Percentiles rank a stretch among this genome's conserved stretches.
These are phyloP conservation scores for Xenoacremonium recifei DNA, from an alignment of 2,329 filamentous ascomycete genomes.

Conservation along the genomic window DNA sequence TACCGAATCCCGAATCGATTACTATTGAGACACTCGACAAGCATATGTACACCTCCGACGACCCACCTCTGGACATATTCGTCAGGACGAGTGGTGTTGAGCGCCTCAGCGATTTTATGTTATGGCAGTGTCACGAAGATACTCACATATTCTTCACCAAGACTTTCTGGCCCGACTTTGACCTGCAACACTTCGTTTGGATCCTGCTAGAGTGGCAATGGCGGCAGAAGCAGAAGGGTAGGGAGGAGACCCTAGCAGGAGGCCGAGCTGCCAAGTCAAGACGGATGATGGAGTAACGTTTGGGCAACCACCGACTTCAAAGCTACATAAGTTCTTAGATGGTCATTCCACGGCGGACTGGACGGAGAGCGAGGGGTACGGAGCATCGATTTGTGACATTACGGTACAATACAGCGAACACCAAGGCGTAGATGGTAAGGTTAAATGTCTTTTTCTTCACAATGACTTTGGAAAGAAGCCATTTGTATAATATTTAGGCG, in stretches of 20 bases:
- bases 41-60: slow-evolving; percentile 84
- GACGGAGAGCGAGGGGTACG: no score
- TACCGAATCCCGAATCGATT: slow-evolving; percentile 80
- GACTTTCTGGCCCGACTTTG: slow-evolving; percentile 94
- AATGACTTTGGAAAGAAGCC: neutral
- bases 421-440: no score
- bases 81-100: slow-evolving; percentile 91
- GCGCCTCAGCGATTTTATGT: slow-evolving; percentile 94
- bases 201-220: slow-evolving; percentile 89
- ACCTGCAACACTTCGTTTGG: slow-evolving; percentile 88
- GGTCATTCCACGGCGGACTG: no score
- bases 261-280: slow-evolving; percentile 23
- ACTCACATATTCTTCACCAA: slow-evolving; percentile 92
- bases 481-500: neutral
- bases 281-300: slow-evolving; percentile 19
- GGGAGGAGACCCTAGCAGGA: slow-evolving; percentile 45
- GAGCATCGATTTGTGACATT: no score
- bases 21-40: slow-evolving; percentile 76
- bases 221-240: slow-evolving; percentile 57
- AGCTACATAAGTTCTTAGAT: no score
- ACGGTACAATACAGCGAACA: no score
- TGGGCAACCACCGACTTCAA: slow-evolving; percentile 11
- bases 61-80: slow-evolving; percentile 86
- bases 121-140: slow-evolving; percentile 94
- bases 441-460: no score